Evolutionary conservation across 306 rosid genomes (phyloP).

Genomic region (Prunus persica): Prunus_persica_NCBIv2 NC_034009.1:25346501-25347000

Average conservation of each 20-base stretch:
- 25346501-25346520: no score
- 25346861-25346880: background rate
- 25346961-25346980: slow-evolving; percentile 30
- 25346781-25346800: no score
- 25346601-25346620: background rate
- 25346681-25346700: background rate
- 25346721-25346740: background rate
- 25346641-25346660: background rate
- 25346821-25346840: background rate
- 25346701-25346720: no score
- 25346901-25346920: background rate
- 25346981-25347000: slow-evolving; percentile 45
- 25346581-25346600: background rate
- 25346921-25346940: background rate
- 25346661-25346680: background rate
- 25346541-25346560: background rate
- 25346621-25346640: background rate
- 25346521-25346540: background rate
- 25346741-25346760: background rate
- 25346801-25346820: no score
- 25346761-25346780: no score
- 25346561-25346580: background rate
- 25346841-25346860: background rate
- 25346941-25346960: slow-evolving; percentile 5
- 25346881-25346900: background rate